A percentile compares a stretch with the other conserved stretches of the same genome.
Evolutionary conservation across 306 rosid species (phyloP).

Genomic region (Sphenostylis stenocarpa): DNA sequence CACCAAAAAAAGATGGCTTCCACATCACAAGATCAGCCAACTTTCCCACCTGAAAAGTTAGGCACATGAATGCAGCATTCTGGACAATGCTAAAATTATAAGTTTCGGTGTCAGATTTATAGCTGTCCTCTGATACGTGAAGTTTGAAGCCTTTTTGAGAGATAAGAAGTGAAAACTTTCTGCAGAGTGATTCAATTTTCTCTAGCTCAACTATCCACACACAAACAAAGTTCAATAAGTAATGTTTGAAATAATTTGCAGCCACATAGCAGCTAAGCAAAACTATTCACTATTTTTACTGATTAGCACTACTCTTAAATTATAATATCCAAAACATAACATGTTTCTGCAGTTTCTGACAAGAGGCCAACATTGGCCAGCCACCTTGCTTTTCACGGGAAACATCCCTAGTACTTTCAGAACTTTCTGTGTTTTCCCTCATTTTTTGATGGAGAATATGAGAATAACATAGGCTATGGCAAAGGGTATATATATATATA

Average conservation of each 20-base stretch:
- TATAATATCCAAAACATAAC: neutral
- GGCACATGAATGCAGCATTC: conserved; percentile 8
- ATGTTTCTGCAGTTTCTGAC: neutral
- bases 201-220: neutral
- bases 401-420: neutral
- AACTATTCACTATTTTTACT: neutral
- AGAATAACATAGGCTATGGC: neutral
- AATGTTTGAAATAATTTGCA: neutral
- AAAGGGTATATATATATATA: neutral
- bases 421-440: neutral
- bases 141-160: neutral
- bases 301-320: neutral
- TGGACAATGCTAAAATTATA: neutral
- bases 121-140: neutral
- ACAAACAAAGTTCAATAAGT: neutral
- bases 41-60: conserved; percentile 56
- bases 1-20: conserved; percentile 83
- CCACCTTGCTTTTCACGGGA: neutral
- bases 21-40: conserved; percentile 80
- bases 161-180: neutral
- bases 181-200: neutral
- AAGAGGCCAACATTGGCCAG: neutral
- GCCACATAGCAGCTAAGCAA: neutral
- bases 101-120: neutral
- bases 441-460: neutral